These are phyloP conservation scores for Urostyla sp. DNA, from an alignment of 73 alveolate genomes.

Conservation along the genomic window DNA sequence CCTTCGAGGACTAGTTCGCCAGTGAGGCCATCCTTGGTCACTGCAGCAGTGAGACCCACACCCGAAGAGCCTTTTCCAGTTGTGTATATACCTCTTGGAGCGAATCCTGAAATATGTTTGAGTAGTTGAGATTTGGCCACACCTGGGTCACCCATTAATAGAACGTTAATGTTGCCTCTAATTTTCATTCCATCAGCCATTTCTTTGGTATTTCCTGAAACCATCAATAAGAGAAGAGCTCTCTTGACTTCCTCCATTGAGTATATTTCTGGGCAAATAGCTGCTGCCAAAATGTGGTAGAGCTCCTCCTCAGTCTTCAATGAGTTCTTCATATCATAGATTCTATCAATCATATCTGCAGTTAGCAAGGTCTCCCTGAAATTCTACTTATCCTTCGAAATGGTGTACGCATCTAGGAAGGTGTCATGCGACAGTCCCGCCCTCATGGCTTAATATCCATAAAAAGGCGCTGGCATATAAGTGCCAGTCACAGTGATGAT, in stretches of 20 bases:
- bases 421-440: conserved; percentile 88
- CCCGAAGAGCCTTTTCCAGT: conserved; percentile 99
- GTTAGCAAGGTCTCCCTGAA: conserved; percentile 80
- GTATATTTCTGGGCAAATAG: conserved; percentile 98
- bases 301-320: conserved; percentile 49
- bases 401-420: conserved; percentile 86
- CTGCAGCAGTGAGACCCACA: conserved; percentile 99
- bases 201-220: conserved; percentile 94
- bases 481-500: conserved; percentile 88
- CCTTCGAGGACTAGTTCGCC: conserved; percentile 97
- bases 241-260: conserved; percentile 98
- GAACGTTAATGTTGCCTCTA: conserved; percentile 95
- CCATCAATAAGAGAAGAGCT: conserved; percentile 93
- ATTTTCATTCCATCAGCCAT: conserved; percentile 98
- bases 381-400: conserved; percentile 88
- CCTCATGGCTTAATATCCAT: conserved; percentile 81
- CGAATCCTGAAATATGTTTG: conserved; percentile 90
- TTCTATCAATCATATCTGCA: conserved; percentile 67
- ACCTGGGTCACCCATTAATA: conserved; percentile 99
- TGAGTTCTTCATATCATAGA: conserved; percentile 34
- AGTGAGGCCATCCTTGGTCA: conserved; percentile 87
- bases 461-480: conserved; percentile 81
- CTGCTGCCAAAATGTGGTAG: conserved; percentile 83
- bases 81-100: conserved; percentile 99
- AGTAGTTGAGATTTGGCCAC: conserved; percentile 97